These are phyloP conservation scores for Verbascum thapsus DNA, from an alignment of 257 asterid species.

Conservation along the genomic window DNA sequence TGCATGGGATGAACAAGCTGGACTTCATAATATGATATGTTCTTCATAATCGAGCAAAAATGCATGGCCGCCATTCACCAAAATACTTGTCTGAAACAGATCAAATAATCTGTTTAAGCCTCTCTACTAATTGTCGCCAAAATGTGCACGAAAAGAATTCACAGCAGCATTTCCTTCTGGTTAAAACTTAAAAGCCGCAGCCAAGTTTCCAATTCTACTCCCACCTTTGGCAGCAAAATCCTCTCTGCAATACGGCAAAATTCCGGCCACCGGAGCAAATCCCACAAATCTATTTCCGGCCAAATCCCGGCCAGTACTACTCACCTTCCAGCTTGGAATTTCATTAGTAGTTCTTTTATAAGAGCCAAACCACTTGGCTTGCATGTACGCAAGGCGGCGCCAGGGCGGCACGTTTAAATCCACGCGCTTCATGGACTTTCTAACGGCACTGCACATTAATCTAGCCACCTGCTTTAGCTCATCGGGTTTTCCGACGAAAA, in stretches of 20 bases:
- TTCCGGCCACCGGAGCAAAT: constrained; percentile 35
- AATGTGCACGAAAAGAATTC: neutral
- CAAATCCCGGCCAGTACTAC: constrained; percentile 20
- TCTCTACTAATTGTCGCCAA: neutral
- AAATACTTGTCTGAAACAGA: no score
- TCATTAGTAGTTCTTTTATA: constrained; percentile 65
- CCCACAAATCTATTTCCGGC: constrained; percentile 46
- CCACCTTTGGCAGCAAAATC: constrained; percentile 30
- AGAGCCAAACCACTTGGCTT: constrained; percentile 69
- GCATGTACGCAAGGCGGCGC: constrained; percentile 67
- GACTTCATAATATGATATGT: neutral
- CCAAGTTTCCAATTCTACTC: constrained; percentile 52
- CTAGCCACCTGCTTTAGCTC: constrained; percentile 56
- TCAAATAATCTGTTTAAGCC: neutral
- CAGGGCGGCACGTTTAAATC: constrained; percentile 77
- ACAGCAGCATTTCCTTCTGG: constrained; percentile 13
- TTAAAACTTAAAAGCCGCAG: constrained; percentile 46
- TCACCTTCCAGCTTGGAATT: constrained; percentile 20
- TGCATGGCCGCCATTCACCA: neutral
- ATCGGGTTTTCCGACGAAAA: constrained; percentile 48
- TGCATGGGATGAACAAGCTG: constrained; percentile 1
- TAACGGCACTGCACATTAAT: constrained; percentile 60
- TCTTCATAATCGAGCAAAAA: neutral
- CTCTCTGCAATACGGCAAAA: constrained; percentile 39
- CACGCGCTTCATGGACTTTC: constrained; percentile 57